Base-by-base conservation (phyloP, 2,329 filamentous ascomycete species). In the Hymenoscyphus fructigenus region DNA sequence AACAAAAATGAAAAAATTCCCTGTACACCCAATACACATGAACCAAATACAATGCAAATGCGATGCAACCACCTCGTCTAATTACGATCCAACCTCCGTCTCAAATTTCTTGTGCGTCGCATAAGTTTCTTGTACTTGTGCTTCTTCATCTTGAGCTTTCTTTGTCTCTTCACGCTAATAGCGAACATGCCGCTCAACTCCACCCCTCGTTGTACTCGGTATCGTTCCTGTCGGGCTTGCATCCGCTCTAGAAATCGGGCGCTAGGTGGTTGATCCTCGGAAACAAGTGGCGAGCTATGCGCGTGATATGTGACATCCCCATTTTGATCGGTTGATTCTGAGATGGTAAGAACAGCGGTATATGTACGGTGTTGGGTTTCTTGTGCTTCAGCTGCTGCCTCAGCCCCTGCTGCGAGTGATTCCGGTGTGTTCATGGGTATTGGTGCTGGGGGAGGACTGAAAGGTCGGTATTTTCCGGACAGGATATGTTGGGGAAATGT, bases 91-190 rank as follows among this genome's bases (percentile, higher is more conserved):
- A 76, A 69, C 60, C 93, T 96, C 76, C 93, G 88, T 76, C 94
- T 89, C 82, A 93, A 79, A 77, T 92, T 94, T 78, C 94, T 88
- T 75, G 94, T 97, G 79, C 88, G 86, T 84, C 90, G 91, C 91
- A 97, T 93, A 72, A 98, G 83, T 87, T 99, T 99, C 93, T 97
- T 98, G 81, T 97, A 97, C 88, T 99, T 99, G 86, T 98, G 94
- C 87, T 98, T 99, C 91, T 99, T 99, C 93, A 99, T 99, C 87
- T 93, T 97, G 75, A 97, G 82, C 82, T 95, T 96, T 76, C 93
- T 85, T 80, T 96, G 92, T 78, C 95, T 86, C 84, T 90, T 93
- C 72, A 97, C 94, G 76, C 92, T 96, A 76, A 99, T 92, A 69
- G 92, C 86, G 67, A 89, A 81, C 89, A 97, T 93, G 62, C 77